These are phyloP conservation scores for Emiliania huxleyi DNA, from an alignment of 78 protist genomes.

Conservation along the genomic window DNA sequence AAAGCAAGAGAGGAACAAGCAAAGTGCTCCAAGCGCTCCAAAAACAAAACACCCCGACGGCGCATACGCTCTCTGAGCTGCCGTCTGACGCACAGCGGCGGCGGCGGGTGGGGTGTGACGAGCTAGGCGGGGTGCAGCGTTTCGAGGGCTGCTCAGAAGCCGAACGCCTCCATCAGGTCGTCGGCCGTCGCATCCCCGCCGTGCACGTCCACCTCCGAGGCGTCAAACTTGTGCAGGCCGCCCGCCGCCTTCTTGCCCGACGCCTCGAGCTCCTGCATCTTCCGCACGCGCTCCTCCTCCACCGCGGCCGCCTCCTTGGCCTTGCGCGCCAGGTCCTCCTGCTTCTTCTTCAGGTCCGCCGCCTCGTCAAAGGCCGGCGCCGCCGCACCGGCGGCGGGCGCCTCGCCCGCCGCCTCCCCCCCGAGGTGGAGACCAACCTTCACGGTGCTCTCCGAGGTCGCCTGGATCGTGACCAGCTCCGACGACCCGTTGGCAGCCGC, in stretches of 20 bases:
- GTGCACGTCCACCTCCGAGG: slow-evolving; percentile 1
- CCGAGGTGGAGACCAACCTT: background rate
- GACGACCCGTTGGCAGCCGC: background rate
- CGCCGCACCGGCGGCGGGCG: too few species aligned
- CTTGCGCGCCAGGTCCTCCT: background rate
- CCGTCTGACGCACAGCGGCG: too few species aligned
- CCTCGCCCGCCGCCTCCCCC: background rate
- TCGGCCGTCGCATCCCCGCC: slow-evolving; percentile 10
- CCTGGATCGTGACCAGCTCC: background rate
- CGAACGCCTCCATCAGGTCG: background rate
- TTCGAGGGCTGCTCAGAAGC: too few species aligned
- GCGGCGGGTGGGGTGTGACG: too few species aligned
- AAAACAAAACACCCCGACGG: too few species aligned
- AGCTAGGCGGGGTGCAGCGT: too few species aligned
- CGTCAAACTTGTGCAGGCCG: background rate
- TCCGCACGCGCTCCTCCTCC: background rate
- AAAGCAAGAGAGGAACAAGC: too few species aligned
- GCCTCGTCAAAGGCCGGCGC: background rate
- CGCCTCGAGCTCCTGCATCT: background rate
- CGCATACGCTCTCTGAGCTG: too few species aligned
- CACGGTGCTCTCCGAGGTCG: background rate
- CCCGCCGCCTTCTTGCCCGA: background rate
- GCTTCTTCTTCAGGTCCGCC: background rate
- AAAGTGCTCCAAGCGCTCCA: too few species aligned
- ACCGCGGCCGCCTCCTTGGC: background rate